Base-by-base conservation (phyloP, 306 rosid species). In the Corylus heterophylla region DNA sequence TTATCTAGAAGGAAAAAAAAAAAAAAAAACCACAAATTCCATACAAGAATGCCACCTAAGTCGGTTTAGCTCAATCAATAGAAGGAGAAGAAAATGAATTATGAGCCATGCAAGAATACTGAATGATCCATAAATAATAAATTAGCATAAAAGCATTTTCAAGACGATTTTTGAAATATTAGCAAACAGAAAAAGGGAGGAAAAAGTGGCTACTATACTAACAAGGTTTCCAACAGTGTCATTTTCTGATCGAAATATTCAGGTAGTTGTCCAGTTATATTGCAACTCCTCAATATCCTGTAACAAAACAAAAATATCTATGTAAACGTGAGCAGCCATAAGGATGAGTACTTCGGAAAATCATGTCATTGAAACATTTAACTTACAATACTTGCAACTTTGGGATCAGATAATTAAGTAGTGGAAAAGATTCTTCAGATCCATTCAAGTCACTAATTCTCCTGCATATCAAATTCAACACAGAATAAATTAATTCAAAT, bases 201-300 rank as follows among this genome's bases (percentile, higher is more conserved):
- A 5, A 27, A 35, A 12, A 62, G 16, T 5, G 12, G 3, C 1
- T 39, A 13, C 54, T 73, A 9, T 31, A 69, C 97, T 83, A 62
- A 89, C 97, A 92, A 79, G 61, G 76, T 74, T 82, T 44, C 70
- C 78, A 92, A 81, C 1, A 2, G 61, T 2, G 25, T 56, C 68
- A 86, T 63, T 7, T 54, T 16, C 58, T 31, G 2, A 31, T 77
- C 89, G 11, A 89, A 84, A 83, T 80, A 85, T 9, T 2, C 4
- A 10, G 90, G 91, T 64, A 90, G 80, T 5, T 31, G 17, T 82
- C 97, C 98, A 48, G 48, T 79, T 37, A 94, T 84, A 54, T 88
- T 89, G 92, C 98, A 92, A 84, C 75, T 92, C 85, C 93, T 88
- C 74, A 90, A 22, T 73, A 92, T 68, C 86, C 98, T 92, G 83